Conservation (phyloP, 2,329 filamentous ascomycete species). For the Aspergillus jensenii region DNA sequence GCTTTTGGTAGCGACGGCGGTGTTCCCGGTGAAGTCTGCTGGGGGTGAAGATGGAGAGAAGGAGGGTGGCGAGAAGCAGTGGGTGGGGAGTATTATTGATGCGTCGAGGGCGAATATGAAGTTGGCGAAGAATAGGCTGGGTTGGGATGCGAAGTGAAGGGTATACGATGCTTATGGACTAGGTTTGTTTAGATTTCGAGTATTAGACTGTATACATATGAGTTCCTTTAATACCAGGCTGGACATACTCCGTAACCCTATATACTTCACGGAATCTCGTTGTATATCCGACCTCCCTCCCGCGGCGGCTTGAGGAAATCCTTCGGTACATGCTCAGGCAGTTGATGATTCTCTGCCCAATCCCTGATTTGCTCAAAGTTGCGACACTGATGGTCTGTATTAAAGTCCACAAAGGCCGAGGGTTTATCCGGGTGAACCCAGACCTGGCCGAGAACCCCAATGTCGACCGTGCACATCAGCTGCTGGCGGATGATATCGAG, state of each 20-base stretch:
- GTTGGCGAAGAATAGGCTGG: background rate
- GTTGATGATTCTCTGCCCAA: constrained; percentile 57
- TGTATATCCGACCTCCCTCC: background rate
- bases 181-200: background rate
- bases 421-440: constrained; percentile 53
- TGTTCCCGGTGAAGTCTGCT: background rate
- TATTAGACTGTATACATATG: background rate
- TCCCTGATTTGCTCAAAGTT: constrained; percentile 55
- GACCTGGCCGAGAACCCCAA: constrained; percentile 61
- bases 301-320: background rate
- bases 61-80: background rate
- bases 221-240: background rate
- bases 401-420: constrained; percentile 61
- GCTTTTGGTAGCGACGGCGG: background rate
- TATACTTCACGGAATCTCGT: background rate
- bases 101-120: constrained; percentile 3
- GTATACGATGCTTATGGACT: background rate
- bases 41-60: too few relatives aligned
- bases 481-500: constrained; percentile 62
- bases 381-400: constrained; percentile 59
- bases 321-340: constrained; percentile 25
- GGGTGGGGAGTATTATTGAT: constrained; percentile 1
- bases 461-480: constrained; percentile 63
- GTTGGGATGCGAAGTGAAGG: background rate
- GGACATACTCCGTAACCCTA: too few relatives aligned